A percentile compares a stretch with the other conserved stretches of the same genome.
phyloP scores from a whole-genome alignment of 2,329 filamentous ascomycete genomes.

The Aspergillus fischeri region DNA sequence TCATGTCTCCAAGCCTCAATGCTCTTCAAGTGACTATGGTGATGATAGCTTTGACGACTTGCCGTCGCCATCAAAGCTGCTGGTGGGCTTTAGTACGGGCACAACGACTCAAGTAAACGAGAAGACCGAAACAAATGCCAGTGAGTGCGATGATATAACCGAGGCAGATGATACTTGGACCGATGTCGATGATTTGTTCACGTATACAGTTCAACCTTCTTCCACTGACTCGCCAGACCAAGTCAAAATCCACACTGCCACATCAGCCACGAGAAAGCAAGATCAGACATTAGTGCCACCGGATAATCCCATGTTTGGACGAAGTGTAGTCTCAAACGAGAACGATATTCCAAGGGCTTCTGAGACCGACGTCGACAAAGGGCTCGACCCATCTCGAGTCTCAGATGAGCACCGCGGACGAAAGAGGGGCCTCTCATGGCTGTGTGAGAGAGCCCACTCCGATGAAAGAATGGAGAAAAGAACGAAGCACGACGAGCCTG shows the following conservation, averaged over 20 bases:
- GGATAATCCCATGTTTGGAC: background rate
- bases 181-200: constrained; percentile 15
- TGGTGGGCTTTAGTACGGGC: constrained; percentile 10
- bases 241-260: constrained; percentile 20
- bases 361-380: background rate
- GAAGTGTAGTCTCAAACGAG: background rate
- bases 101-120: background rate
- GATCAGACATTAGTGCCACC: background rate
- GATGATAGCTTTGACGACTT: constrained; percentile 33
- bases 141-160: background rate
- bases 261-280: constrained; percentile 2
- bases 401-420: background rate
- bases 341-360: background rate
- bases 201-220: constrained; percentile 2
- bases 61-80: constrained; percentile 32
- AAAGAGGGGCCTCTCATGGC: background rate
- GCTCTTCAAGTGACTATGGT: constrained; percentile 31
- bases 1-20: constrained; percentile 12
- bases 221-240: constrained; percentile 17
- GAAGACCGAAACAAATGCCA: background rate
- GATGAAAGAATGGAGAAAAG: background rate
- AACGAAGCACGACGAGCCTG: background rate
- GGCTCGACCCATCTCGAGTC: background rate
- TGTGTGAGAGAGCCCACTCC: background rate
- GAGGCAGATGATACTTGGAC: constrained; percentile 23